Conservation (phyloP, 75 land plant genomes). For the Sequoiadendron giganteum region DNA sequence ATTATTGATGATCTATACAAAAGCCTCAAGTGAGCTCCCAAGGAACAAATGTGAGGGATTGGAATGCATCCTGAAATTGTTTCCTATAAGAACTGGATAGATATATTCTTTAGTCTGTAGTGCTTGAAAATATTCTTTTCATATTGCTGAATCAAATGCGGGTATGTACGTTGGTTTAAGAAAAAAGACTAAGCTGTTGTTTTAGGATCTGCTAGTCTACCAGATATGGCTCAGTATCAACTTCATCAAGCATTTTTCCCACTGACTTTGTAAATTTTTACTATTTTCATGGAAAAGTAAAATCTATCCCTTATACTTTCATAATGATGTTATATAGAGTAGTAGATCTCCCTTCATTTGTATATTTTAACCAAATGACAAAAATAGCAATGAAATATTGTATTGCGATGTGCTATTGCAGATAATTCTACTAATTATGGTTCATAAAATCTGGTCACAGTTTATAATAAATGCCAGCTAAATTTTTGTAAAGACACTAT, state of each 20-base stretch:
- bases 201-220: neutral
- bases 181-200: neutral
- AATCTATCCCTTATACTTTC: neutral
- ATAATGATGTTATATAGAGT: neutral
- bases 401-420: neutral
- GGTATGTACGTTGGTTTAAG: neutral
- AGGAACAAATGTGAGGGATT: neutral
- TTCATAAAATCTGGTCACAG: neutral
- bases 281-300: neutral
- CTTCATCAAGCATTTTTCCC: neutral
- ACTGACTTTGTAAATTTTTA: neutral
- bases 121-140: neutral
- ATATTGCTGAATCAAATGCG: neutral
- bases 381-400: neutral
- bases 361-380: neutral
- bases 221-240: neutral
- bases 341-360: neutral
- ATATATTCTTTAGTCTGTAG: neutral
- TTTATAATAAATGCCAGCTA: neutral
- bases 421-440: neutral
- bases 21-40: slow-evolving; percentile 16
- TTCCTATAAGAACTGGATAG: neutral
- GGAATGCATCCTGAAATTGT: neutral
- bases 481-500: neutral
- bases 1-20: slow-evolving; percentile 23